Conservation (phyloP, 2,329 filamentous ascomycete species). For the Xylariaceae sp. region DNA sequence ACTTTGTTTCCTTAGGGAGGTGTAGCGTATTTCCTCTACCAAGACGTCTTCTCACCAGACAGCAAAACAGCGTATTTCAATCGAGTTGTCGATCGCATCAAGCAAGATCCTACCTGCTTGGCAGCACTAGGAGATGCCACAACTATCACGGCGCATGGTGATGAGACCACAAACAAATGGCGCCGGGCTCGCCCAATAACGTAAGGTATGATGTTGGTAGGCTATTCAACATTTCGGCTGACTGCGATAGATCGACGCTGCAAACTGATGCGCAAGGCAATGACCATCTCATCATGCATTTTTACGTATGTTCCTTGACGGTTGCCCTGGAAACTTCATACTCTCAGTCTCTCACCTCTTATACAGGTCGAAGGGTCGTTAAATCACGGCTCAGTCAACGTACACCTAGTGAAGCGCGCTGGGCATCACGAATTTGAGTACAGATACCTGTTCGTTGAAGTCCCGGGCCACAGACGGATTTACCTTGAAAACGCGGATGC, state of each 20-base stretch:
- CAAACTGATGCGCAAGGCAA: conserved; percentile 68
- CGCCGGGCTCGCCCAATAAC: conserved; percentile 58
- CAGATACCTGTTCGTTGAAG: conserved; percentile 72
- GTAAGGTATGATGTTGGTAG: conserved; percentile 34
- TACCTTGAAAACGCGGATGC: conserved; percentile 59
- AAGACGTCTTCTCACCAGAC: conserved; percentile 76
- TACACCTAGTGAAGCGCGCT: conserved; percentile 69
- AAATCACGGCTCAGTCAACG: conserved; percentile 65
- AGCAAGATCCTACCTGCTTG: conserved; percentile 63
- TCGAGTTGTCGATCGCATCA: conserved; percentile 74
- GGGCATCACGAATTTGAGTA: conserved; percentile 69
- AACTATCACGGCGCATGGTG: conserved; percentile 75
- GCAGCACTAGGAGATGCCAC: conserved; percentile 69
- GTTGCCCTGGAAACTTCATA: not conserved
- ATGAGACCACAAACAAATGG: conserved; percentile 78
- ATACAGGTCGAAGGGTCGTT: conserved; percentile 67
- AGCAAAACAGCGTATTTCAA: conserved; percentile 88
- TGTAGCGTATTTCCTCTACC: conserved; percentile 73
- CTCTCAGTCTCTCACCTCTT: conserved; percentile 24
- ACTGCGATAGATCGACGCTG: conserved; percentile 51
- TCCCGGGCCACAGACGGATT: conserved; percentile 62
- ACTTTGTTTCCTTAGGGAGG: conserved; percentile 49
- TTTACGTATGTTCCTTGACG: conserved; percentile 55
- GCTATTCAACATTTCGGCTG: conserved; percentile 3
- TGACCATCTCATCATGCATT: conserved; percentile 79